These are phyloP conservation scores for Claviceps sp. DNA, from an alignment of 2,329 filamentous ascomycete species.

Conservation along the genomic window DNA sequence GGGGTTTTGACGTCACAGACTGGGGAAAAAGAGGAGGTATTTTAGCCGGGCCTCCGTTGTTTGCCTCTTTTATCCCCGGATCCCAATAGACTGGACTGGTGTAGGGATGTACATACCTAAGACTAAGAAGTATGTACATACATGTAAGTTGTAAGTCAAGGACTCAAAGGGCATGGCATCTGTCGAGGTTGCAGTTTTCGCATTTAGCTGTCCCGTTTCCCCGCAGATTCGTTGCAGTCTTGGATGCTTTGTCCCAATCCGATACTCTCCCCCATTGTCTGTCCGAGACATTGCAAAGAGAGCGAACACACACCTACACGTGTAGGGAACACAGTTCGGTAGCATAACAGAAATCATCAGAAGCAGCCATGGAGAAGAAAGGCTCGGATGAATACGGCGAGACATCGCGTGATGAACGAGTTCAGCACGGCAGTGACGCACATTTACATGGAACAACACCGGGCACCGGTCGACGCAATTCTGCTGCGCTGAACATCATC, in stretches of 20 bases:
- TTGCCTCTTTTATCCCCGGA: not conserved
- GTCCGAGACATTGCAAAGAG: not conserved
- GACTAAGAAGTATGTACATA: not conserved
- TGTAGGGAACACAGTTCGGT: not conserved
- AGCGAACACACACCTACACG: not conserved
- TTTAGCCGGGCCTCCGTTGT: not conserved
- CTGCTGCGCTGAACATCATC: slow-evolving; percentile 19
- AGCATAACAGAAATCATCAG: not conserved
- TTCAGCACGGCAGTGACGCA: not conserved
- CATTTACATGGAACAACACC: not conserved
- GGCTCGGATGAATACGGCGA: slow-evolving; percentile 2
- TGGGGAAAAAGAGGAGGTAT: not conserved
- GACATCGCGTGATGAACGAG: slow-evolving; percentile 5
- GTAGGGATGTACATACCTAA: not conserved
- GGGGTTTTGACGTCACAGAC: not conserved
- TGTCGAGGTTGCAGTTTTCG: not conserved
- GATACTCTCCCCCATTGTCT: not conserved
- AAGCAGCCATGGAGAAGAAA: slow-evolving; percentile 8
- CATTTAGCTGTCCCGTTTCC: not conserved
- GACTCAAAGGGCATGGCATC: not conserved
- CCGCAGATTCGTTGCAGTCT: not conserved
- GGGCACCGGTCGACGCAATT: slow-evolving; percentile 9
- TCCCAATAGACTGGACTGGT: not conserved
- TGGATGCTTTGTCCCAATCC: not conserved
- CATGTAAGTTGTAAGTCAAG: no score